Conservation (phyloP, 768 basidiomycete genomes). For the Naganishia vaughanmartiniae region DNA sequence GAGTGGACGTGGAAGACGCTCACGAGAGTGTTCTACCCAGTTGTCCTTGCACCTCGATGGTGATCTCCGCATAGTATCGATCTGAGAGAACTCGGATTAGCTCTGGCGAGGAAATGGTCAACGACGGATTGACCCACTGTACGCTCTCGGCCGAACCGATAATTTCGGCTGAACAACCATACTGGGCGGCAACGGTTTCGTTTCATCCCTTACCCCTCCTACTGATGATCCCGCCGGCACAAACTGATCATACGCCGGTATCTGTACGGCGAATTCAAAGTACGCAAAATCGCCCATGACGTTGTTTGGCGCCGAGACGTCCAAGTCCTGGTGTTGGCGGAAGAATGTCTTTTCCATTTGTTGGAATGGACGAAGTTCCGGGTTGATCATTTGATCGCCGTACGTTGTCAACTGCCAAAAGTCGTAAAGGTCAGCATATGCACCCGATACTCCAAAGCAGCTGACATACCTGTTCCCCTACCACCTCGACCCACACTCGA, state of each 20-base stretch:
- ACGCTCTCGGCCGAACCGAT: neutral
- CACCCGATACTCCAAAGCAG: too few relatives aligned
- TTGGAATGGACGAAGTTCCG: constrained; percentile 9
- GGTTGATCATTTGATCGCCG: constrained; percentile 10
- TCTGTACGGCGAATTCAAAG: neutral
- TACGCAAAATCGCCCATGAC: constrained; percentile 1
- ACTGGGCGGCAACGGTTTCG: constrained; percentile 20
- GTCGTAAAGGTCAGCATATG: neutral
- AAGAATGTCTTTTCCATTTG: constrained; percentile 22
- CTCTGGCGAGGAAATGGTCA: neutral
- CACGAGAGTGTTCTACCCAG: neutral
- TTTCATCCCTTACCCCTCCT: neutral
- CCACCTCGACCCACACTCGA: constrained; percentile 2
- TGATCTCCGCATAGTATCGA: neutral
- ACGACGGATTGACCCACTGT: constrained; percentile 1
- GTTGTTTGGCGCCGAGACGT: neutral
- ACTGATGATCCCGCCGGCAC: neutral
- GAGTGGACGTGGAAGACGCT: neutral
- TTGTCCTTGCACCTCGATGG: neutral
- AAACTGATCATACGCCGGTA: constrained; percentile 12
- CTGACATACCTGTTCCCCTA: constrained; percentile 8
- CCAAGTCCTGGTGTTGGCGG: neutral
- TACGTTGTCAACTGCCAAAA: neutral
- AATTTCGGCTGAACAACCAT: constrained; percentile 2
- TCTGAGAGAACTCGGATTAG: neutral